Evolutionary conservation across 2,329 filamentous ascomycete genomes (phyloP).

Genomic region (Talaromyces sp.): DNA sequence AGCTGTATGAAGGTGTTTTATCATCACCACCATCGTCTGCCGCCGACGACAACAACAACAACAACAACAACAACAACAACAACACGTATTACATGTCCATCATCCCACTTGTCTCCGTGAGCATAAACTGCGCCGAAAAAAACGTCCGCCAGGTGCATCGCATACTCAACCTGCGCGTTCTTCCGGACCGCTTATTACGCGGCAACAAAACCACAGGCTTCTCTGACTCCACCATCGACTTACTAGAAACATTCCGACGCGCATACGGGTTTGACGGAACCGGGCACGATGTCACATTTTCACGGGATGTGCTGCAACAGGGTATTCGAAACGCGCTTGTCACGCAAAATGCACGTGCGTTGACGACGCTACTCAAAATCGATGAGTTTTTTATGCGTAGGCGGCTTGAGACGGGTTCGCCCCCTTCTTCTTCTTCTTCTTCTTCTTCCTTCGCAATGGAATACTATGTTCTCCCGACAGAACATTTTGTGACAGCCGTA

Average conservation of each 20-base stretch:
- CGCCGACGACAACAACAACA: not conserved
- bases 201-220: constrained; percentile 21
- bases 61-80: not conserved
- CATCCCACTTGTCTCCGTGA: constrained; percentile 16
- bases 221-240: constrained; percentile 21
- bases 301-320: constrained; percentile 29
- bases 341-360: constrained; percentile 24
- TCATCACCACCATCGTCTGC: not conserved
- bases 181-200: constrained; percentile 28
- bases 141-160: constrained; percentile 10
- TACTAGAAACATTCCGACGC: constrained; percentile 33
- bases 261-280: constrained; percentile 20
- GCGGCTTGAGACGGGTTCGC: not conserved
- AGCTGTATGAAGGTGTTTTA: not conserved
- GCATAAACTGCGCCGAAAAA: constrained; percentile 15
- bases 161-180: constrained; percentile 16
- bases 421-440: constrained; percentile 6
- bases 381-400: constrained; percentile 26
- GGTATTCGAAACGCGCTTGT: constrained; percentile 37
- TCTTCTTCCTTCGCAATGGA: not conserved
- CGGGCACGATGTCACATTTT: constrained; percentile 19
- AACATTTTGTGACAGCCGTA: constrained; percentile 30
- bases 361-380: constrained; percentile 33
- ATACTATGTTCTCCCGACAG: constrained; percentile 25
- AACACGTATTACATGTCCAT: constrained; percentile 19